Evolutionary conservation across 371 early-diverging fungal species (phyloP).

Genomic region (Gilbertella persicaria): DNA sequence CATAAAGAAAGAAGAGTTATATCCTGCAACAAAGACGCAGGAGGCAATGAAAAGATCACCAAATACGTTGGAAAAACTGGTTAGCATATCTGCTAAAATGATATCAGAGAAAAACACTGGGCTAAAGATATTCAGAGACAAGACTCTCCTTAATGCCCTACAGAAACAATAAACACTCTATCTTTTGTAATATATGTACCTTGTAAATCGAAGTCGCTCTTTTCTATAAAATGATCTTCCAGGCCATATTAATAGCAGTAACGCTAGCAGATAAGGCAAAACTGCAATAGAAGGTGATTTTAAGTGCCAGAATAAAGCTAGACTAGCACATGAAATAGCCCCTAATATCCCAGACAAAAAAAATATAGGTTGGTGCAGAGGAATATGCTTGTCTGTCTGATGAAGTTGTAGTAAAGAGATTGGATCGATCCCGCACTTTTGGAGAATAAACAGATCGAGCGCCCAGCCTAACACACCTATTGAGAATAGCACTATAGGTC

Average conservation of each 20-base stretch:
- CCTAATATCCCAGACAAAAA: conserved; percentile 42
- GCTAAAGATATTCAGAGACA: conserved; percentile 51
- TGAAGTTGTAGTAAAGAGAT: conserved; percentile 53
- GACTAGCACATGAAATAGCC: conserved; percentile 30
- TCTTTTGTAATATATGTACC: conserved; percentile 35
- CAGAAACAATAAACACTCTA: not conserved
- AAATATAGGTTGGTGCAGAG: conserved; percentile 46
- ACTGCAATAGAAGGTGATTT: conserved; percentile 41
- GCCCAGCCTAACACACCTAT: conserved; percentile 84
- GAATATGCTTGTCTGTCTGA: conserved; percentile 37
- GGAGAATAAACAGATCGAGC: conserved; percentile 67
- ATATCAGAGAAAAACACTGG: conserved; percentile 82
- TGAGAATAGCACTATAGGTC: conserved; percentile 69
- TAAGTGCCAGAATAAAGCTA: conserved; percentile 20
- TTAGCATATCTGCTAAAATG: conserved; percentile 90
- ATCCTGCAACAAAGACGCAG: conserved; percentile 50
- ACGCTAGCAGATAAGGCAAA: conserved; percentile 54
- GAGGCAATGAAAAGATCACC: conserved; percentile 76
- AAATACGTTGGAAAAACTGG: conserved; percentile 86
- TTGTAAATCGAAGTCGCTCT: conserved; percentile 64
- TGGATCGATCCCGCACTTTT: conserved; percentile 61
- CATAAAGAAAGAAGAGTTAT: conserved; percentile 29
- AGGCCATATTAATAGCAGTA: conserved; percentile 56
- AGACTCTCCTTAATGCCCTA: conserved; percentile 43
- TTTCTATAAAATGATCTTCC: conserved; percentile 54